Conservation (phyloP, 495 filamentous ascomycete genomes). For the Aspergillus sparsus region DNA sequence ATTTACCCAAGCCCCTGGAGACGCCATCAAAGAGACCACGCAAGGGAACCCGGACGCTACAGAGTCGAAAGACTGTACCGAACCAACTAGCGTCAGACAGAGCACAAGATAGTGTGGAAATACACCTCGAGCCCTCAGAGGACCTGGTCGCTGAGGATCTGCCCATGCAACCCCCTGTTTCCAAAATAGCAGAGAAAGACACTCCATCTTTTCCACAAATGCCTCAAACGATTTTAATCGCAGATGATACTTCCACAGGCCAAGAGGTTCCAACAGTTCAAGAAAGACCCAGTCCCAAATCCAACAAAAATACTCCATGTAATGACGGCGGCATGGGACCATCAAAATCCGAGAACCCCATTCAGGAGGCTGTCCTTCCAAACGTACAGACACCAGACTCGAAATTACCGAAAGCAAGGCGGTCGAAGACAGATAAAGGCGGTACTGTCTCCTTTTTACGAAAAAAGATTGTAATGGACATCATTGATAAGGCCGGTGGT, state of each 20-base stretch:
- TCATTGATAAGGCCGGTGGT: conserved; percentile 68
- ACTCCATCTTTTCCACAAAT: too few species aligned
- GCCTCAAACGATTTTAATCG: too few species aligned
- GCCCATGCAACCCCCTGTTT: too few species aligned
- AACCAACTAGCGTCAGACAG: not conserved
- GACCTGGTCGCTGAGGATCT: too few species aligned
- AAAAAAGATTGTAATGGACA: conserved; percentile 65
- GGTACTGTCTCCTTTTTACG: conserved; percentile 53
- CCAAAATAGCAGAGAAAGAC: too few species aligned
- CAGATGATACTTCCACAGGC: not conserved
- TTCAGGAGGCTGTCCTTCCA: not conserved
- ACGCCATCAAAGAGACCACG: conserved; percentile 11
- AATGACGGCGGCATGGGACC: not conserved
- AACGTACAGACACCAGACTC: conserved; percentile 3
- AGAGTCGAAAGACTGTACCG: not conserved
- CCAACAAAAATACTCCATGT: too few species aligned
- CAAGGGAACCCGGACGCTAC: not conserved
- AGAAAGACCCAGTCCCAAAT: too few species aligned
- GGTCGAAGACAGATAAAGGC: conserved; percentile 29
- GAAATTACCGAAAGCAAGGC: not conserved
- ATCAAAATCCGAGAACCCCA: not conserved
- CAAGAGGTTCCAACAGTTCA: too few species aligned
- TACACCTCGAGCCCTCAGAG: too few species aligned
- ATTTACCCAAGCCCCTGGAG: not conserved
- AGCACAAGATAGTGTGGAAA: not conserved